These are phyloP conservation scores for Phytophthora agathidicida DNA, from an alignment of 352 stramenopile species.

Conservation along the genomic window DNA sequence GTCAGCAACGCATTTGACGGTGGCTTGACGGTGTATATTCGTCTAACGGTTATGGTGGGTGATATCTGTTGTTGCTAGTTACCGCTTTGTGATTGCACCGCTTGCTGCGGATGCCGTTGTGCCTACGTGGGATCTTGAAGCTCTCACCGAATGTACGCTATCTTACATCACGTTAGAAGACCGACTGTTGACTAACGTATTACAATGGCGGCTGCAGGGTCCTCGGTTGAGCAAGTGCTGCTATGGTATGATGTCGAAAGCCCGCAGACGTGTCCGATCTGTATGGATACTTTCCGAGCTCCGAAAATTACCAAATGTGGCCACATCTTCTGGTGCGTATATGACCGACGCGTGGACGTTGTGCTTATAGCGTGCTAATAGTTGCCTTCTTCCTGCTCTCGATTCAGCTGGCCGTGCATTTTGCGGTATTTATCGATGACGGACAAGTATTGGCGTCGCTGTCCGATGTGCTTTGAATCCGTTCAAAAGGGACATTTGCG, in stretches of 20 bases:
- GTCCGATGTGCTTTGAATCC: constrained; percentile 88
- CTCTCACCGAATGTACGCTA: constrained; percentile 78
- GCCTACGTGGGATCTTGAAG: constrained; percentile 75
- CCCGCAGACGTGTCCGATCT: constrained; percentile 76
- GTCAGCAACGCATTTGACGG: constrained; percentile 14
- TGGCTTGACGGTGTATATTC: background rate
- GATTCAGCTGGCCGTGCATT: constrained; percentile 80
- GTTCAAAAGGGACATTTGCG: constrained; percentile 84
- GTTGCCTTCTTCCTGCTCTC: constrained; percentile 3
- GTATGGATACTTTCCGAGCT: constrained; percentile 74
- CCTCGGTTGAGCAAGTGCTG: constrained; percentile 83
- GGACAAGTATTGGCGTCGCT: constrained; percentile 89
- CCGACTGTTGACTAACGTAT: background rate
- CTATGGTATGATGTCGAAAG: constrained; percentile 75
- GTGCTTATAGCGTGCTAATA: background rate
- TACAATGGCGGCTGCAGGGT: constrained; percentile 57
- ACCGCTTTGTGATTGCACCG: constrained; percentile 81
- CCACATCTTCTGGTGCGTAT: constrained; percentile 82
- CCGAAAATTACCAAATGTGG: constrained; percentile 90
- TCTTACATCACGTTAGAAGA: background rate
- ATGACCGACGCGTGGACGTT: background rate
- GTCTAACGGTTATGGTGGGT: constrained; percentile 1
- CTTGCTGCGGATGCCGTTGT: constrained; percentile 49
- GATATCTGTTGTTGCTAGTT: constrained; percentile 51
- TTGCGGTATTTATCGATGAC: constrained; percentile 82